Evolutionary conservation across 352 stramenopile genomes (phyloP).

Genomic region (Pythium sp.): DNA sequence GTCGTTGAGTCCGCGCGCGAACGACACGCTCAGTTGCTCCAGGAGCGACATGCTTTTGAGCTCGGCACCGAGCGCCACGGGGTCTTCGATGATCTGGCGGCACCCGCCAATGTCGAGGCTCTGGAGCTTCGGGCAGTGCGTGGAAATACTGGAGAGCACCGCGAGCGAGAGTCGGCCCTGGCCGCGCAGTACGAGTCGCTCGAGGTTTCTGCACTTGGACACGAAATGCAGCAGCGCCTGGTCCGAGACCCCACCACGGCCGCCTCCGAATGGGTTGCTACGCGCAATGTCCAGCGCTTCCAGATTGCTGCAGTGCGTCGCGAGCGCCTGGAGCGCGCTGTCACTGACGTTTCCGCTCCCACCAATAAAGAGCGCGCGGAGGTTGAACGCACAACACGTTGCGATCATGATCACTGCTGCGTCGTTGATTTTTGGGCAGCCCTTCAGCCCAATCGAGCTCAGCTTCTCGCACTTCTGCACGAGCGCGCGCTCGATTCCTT

Average conservation of each 20-base stretch:
- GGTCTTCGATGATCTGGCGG: conserved; percentile 53
- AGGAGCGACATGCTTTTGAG: conserved; percentile 43
- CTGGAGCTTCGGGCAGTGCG: conserved; percentile 38
- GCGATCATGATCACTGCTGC: conserved; percentile 32
- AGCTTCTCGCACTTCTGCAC: conserved; percentile 28
- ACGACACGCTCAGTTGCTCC: conserved; percentile 57
- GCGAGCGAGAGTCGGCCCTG: conserved; percentile 47
- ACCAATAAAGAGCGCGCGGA: conserved; percentile 43
- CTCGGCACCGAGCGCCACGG: conserved; percentile 34
- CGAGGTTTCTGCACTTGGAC: conserved; percentile 35
- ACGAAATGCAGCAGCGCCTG: conserved; percentile 37
- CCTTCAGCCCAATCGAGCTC: conserved; percentile 46
- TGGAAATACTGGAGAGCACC: conserved; percentile 36
- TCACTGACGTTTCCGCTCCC: conserved; percentile 50
- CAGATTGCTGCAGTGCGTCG: conserved; percentile 34
- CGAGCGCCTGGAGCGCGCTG: conserved; percentile 36
- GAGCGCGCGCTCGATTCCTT: conserved; percentile 28
- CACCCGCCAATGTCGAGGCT: conserved; percentile 60
- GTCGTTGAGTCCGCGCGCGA: conserved; percentile 40
- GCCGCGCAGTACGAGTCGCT: conserved; percentile 47
- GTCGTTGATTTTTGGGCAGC: conserved; percentile 53
- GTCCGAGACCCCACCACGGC: conserved; percentile 51
- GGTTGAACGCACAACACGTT: conserved; percentile 22
- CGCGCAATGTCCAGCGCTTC: conserved; percentile 50
- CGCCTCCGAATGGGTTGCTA: conserved; percentile 65